phyloP scores from a whole-genome alignment of 2,329 filamentous ascomycete species.

The Diatrype stigma region DNA sequence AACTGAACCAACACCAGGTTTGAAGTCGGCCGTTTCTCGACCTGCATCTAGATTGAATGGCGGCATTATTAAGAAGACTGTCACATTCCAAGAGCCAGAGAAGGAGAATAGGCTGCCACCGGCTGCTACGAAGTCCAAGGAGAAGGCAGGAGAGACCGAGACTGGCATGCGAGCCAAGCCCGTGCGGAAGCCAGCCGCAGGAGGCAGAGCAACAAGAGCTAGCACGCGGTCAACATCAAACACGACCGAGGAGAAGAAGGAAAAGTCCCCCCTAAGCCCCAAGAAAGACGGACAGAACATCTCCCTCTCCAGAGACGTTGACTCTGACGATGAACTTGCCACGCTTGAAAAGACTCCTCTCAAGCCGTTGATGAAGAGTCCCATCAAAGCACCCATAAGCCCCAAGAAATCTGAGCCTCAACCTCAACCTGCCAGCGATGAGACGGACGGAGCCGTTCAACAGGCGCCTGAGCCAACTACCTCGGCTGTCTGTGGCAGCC shows the following conservation, averaged over 20 bases:
- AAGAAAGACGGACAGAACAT: constrained; percentile 60
- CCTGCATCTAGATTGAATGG: constrained; percentile 18
- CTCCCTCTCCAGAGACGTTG: constrained; percentile 37
- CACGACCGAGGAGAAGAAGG: constrained; percentile 29
- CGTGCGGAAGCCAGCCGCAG: constrained; percentile 42
- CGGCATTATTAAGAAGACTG: constrained; percentile 47
- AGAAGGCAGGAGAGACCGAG: constrained; percentile 26
- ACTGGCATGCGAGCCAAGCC: constrained; percentile 42
- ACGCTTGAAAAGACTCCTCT: constrained; percentile 46
- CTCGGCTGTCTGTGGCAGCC: constrained; percentile 44
- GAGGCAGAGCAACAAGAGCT: constrained; percentile 32
- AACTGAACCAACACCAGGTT: constrained; percentile 28
- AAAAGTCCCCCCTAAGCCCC: constrained; percentile 55
- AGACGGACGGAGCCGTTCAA: constrained; percentile 22
- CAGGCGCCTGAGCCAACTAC: constrained; percentile 32
- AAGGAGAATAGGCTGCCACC: constrained; percentile 57
- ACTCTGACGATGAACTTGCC: constrained; percentile 59
- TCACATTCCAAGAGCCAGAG: constrained; percentile 61
- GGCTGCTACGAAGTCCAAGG: constrained; percentile 25
- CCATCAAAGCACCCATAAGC: constrained; percentile 44
- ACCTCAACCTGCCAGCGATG: constrained; percentile 19
- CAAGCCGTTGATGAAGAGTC: constrained; percentile 51
- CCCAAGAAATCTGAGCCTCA: constrained; percentile 34
- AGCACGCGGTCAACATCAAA: constrained; percentile 29
- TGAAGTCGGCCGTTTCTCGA: constrained; percentile 38